A percentile compares a stretch with the other conserved stretches of the same genome.
Evolutionary conservation across 2,329 filamentous ascomycete species (phyloP).

Genomic region (Penicillium sp.): DNA sequence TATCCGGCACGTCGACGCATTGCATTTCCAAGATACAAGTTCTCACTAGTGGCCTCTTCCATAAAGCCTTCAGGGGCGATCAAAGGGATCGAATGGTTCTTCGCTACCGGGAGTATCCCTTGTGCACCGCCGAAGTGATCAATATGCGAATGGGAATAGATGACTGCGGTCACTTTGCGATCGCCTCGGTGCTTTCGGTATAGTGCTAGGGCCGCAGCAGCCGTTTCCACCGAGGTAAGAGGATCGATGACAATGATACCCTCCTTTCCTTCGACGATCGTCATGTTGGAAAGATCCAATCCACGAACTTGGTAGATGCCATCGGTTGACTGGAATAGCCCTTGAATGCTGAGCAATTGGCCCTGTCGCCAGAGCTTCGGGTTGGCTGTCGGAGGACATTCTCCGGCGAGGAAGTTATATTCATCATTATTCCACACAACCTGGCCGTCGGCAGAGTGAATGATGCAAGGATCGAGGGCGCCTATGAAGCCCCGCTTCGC

Average conservation of each 20-base stretch:
- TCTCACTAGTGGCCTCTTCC: slow-evolving; percentile 45
- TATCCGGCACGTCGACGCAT: slow-evolving; percentile 45
- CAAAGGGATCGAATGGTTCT: background rate
- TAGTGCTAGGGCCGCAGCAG: slow-evolving; percentile 38
- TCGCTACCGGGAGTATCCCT: slow-evolving; percentile 1
- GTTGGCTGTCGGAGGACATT: slow-evolving; percentile 35
- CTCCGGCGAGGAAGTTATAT: slow-evolving; percentile 36
- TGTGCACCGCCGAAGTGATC: slow-evolving; percentile 45
- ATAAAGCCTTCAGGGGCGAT: slow-evolving; percentile 47
- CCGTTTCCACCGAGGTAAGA: slow-evolving; percentile 43
- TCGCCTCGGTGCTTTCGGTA: slow-evolving; percentile 34
- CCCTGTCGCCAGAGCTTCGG: slow-evolving; percentile 43
- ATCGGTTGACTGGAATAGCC: slow-evolving; percentile 41
- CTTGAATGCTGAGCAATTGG: slow-evolving; percentile 36
- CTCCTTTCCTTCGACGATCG: slow-evolving; percentile 41
- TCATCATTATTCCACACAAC: slow-evolving; percentile 38
- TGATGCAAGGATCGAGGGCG: slow-evolving; percentile 21
- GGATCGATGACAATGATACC: slow-evolving; percentile 48
- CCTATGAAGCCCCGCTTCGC: slow-evolving; percentile 27
- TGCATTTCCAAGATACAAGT: slow-evolving; percentile 43
- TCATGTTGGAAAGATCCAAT: slow-evolving; percentile 50
- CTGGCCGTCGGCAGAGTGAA: slow-evolving; percentile 8
- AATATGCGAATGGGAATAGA: slow-evolving; percentile 50
- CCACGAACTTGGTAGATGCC: slow-evolving; percentile 49
- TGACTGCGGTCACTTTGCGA: slow-evolving; percentile 37